phyloP scores from a whole-genome alignment of 768 basidiomycete genomes.

The Suillus occidentalis region DNA sequence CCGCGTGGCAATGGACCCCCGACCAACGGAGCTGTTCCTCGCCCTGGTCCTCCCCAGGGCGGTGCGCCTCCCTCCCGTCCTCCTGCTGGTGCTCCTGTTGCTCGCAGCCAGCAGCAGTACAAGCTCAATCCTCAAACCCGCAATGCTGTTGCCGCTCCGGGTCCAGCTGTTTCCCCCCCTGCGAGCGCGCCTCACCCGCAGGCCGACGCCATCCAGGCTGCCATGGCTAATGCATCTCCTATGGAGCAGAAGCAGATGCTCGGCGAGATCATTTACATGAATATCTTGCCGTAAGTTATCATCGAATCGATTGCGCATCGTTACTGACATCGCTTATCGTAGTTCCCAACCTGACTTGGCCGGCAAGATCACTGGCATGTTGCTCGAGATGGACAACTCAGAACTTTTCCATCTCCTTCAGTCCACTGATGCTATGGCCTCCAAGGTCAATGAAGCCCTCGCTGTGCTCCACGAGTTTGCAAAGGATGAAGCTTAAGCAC shows the following conservation, averaged over 20 bases:
- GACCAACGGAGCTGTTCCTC: constrained; percentile 51
- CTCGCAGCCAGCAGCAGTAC: constrained; percentile 34
- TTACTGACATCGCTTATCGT: constrained; percentile 18
- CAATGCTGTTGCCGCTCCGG: constrained; percentile 28
- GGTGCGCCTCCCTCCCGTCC: constrained; percentile 43
- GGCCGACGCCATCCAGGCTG: constrained; percentile 57
- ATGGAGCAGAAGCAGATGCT: constrained; percentile 99
- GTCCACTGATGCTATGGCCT: constrained; percentile 73
- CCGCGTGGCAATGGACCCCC: constrained; percentile 68
- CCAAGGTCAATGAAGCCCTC: constrained; percentile 92
- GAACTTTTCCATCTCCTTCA: constrained; percentile 92
- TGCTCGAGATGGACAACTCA: constrained; percentile 97
- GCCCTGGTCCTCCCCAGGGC: constrained; percentile 42
- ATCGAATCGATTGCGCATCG: constrained; percentile 9
- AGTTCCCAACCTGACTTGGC: constrained; percentile 90
- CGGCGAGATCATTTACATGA: constrained; percentile 94
- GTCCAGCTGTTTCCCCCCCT: constrained; percentile 32
- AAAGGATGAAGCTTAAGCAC: constrained; percentile 32
- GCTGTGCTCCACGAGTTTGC: constrained; percentile 85
- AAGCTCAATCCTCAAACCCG: constrained; percentile 37
- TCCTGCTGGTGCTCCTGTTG: constrained; percentile 46
- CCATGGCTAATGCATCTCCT: constrained; percentile 58
- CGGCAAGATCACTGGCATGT: constrained; percentile 98
- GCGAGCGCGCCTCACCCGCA: constrained; percentile 47
- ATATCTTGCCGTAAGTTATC: constrained; percentile 67